phyloP scores from a whole-genome alignment of 2,329 filamentous ascomycete species.

The Emmonsiellopsis sp. region DNA sequence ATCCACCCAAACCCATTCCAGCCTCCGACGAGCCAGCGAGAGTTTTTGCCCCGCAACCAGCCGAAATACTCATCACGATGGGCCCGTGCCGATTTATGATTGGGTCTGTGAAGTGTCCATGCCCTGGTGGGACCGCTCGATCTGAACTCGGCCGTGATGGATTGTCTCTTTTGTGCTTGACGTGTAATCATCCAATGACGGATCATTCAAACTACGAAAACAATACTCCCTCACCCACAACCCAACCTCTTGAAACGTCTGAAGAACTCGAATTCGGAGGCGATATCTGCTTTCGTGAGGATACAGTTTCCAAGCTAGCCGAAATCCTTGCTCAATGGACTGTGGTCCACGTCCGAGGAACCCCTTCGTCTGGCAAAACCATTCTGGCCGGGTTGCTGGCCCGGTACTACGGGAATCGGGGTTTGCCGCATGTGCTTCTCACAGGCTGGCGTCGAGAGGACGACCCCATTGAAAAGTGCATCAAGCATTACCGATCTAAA shows the following conservation, averaged over 20 bases:
- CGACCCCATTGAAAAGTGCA: neutral
- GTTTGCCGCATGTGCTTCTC: neutral
- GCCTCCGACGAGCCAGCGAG: too few relatives aligned
- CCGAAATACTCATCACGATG: neutral
- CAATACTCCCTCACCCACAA: neutral
- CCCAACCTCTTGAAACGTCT: neutral
- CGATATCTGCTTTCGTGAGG: conserved; percentile 1
- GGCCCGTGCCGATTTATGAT: neutral
- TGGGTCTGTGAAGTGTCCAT: neutral
- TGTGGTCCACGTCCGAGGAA: conserved; percentile 3
- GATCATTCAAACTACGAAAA: neutral
- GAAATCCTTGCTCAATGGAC: neutral
- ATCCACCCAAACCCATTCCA: too few relatives aligned
- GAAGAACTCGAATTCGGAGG: too few relatives aligned
- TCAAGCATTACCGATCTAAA: neutral
- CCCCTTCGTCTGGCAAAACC: conserved; percentile 3
- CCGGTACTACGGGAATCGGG: neutral
- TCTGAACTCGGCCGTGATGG: neutral
- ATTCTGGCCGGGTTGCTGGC: neutral
- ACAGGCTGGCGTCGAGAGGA: neutral
- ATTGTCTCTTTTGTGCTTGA: neutral
- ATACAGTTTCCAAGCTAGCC: conserved; percentile 2
- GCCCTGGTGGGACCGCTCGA: neutral
- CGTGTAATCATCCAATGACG: neutral
- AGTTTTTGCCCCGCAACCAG: too few relatives aligned